Base-by-base conservation (phyloP, 495 filamentous ascomycete species). In the Daldinia concentrica region DNA sequence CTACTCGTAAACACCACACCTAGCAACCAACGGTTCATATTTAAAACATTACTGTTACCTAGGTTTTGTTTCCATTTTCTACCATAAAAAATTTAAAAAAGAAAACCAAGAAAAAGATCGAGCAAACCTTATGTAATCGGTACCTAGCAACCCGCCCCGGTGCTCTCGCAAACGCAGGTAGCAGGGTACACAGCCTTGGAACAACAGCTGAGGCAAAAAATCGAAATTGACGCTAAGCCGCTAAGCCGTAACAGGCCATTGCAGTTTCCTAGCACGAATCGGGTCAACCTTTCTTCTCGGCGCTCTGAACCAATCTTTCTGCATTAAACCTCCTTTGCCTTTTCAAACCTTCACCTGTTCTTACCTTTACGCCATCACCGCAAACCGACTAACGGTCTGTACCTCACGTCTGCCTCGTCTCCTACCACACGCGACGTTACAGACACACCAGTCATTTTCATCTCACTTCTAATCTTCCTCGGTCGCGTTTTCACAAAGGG, bases 241-340 rank as follows among this genome's bases (percentile, higher is more conserved):
- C 50, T 54, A 55, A 51, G 51, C 30, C 55, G n/a, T 50, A 66
- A 50, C 30, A 61, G 58, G 58, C 43, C 56, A 51, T 15, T 60
- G 51, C 58, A 51, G 65, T 22, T 62, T 36, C 65, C 51, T 69
- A 73, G 70, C 61, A 57, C 65, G 65, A 68, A 58, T 73, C 64
- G 69, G 65, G 70, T 68, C 64, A 62, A 73, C 65, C 61, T 73
- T 73, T 73, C 70, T 62, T 69, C 68, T 73, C 57, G 65, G 61
- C 70, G 52, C 58, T 67, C 63, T 65, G 60, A 62, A 65, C 70
- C 65, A 72, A 68, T 72, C 64, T 72, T 68, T 72, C 56, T 71
- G 68, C 73, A 70, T 75, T 72, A 68, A 71, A 74, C 71, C 74
- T 68, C 63, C 71, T 74, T 74, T 68, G 67, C 68, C 71, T 62